Percentiles rank a stretch among this genome's conserved stretches.
Conservation (phyloP, 345 rosid genomes). For the Adansonia digitata region DNA sequence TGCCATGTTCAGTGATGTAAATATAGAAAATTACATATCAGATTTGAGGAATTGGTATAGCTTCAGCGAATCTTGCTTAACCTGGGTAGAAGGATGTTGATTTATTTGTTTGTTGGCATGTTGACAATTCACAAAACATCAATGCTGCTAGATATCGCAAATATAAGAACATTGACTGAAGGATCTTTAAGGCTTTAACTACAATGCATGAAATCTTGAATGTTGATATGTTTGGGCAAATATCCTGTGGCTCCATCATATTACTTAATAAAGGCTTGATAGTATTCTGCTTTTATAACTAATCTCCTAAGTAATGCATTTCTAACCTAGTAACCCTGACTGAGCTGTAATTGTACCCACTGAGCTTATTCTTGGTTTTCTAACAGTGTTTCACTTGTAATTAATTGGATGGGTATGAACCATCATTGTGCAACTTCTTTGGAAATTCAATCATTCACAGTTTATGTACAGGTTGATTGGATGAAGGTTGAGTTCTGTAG, state of each 20-base stretch:
- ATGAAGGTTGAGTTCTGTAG: conserved; percentile 88
- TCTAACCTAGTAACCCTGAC: conserved; percentile 6
- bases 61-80: conserved; percentile 1
- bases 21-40: neutral
- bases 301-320: conserved; percentile 4
- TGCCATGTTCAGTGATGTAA: neutral
- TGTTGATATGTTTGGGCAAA: neutral
- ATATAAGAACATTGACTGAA: neutral
- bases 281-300: conserved; percentile 5
- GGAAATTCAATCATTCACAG: conserved; percentile 49
- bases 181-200: neutral
- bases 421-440: conserved; percentile 28
- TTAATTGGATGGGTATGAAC: conserved; percentile 8
- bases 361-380: conserved; percentile 7
- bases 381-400: conserved; percentile 15
- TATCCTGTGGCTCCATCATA: neutral
- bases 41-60: neutral
- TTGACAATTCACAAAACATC: neutral
- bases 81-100: neutral
- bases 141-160: neutral
- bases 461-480: conserved; percentile 75
- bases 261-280: neutral
- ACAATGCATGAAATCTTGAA: neutral
- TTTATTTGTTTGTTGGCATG: neutral
- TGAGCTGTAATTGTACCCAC: conserved; percentile 6